These are phyloP conservation scores for Biscogniauxia mediterranea DNA, from an alignment of 2,329 filamentous ascomycete genomes.

Conservation along the genomic window DNA sequence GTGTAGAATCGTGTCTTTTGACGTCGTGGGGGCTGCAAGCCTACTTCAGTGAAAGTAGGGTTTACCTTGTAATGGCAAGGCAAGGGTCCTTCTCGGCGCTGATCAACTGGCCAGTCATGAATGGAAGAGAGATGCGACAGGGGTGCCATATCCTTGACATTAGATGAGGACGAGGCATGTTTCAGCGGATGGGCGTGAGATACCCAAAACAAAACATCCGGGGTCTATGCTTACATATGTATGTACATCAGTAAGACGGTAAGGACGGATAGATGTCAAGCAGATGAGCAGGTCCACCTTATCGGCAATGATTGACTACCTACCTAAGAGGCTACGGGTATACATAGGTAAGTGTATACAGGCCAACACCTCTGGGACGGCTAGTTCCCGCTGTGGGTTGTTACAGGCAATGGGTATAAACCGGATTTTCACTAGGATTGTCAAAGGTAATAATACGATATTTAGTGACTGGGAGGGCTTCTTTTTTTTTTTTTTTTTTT, in stretches of 20 bases:
- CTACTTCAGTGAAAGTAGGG: neutral
- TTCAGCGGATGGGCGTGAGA: neutral
- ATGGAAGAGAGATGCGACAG: neutral
- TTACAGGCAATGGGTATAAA: too few species aligned
- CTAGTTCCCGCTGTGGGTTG: too few species aligned
- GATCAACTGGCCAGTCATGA: neutral
- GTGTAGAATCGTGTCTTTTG: neutral
- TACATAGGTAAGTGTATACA: neutral
- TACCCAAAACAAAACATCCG: neutral
- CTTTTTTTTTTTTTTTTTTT: too few species aligned
- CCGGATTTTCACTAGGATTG: too few species aligned
- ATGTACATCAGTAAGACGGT: neutral
- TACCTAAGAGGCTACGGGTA: neutral
- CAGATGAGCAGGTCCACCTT: neutral
- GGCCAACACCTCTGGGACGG: too few species aligned
- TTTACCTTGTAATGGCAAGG: neutral
- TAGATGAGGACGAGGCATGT: neutral
- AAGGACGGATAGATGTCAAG: neutral
- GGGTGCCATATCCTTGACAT: neutral
- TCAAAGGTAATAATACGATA: too few species aligned
- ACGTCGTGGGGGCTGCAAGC: neutral
- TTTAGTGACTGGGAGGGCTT: too few species aligned
- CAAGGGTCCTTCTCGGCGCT: neutral
- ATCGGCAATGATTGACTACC: neutral
- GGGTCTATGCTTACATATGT: neutral